Conservation (phyloP, 1,139 yeast species). For the Oligophagozyma castellii region DNA sequence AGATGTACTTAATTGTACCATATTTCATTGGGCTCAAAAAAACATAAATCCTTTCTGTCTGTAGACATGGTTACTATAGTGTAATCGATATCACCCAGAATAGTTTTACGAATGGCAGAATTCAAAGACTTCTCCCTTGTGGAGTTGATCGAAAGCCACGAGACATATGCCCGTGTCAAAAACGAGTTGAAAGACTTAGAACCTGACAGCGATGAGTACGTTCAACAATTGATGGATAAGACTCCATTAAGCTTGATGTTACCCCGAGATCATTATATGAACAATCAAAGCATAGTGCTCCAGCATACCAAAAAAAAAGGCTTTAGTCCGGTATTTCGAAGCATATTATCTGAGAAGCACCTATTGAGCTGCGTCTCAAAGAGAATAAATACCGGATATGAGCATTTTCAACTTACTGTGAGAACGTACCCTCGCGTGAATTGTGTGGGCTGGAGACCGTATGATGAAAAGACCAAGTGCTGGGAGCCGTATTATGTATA, state of each 20-base stretch:
- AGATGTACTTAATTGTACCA: no score
- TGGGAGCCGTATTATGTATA: conserved; percentile 34
- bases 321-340: conserved; percentile 42
- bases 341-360: conserved; percentile 27
- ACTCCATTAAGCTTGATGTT: no score
- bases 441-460: conserved; percentile 40
- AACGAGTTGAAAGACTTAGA: conserved; percentile 9
- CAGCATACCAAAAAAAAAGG: conserved; percentile 37
- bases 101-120: neutral
- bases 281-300: conserved; percentile 29
- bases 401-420: conserved; percentile 33
- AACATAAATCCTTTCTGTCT: no score
- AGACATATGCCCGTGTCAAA: conserved; percentile 5
- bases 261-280: conserved; percentile 15
- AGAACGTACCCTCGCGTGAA: conserved; percentile 27
- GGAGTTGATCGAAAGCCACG: conserved; percentile 2
- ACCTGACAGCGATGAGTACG: conserved; percentile 18
- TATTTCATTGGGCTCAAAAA: no score
- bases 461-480: conserved; percentile 30
- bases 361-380: conserved; percentile 38
- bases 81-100: no score
- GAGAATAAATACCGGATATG: conserved; percentile 35
- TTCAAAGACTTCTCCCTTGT: conserved; percentile 1
- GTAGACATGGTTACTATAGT: no score
- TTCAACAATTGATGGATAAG: conserved; percentile 10